Base-by-base conservation (phyloP, 2,329 filamentous ascomycete species). In the Calonectria henricotiae region DNA sequence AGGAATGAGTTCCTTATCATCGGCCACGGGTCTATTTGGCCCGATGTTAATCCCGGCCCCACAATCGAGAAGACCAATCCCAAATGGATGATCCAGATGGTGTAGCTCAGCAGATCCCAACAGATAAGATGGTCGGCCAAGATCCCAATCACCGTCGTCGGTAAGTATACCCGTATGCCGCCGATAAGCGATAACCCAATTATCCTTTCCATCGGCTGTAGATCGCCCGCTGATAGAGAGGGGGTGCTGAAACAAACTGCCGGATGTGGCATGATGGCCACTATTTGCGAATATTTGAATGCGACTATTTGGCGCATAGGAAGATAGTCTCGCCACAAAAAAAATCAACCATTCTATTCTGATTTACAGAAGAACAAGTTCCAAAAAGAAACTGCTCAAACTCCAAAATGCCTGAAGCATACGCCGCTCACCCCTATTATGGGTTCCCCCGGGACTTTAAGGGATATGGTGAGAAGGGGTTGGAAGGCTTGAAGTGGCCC, bases 81-180 rank as follows among this genome's bases (percentile, higher is more conserved):
- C n/a, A 8, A 58, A 13, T 58, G 51, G 32, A 17, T 4, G 20
- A 37, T 37, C 11, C 9, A 15, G 51, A 41, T 23, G 7, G 17
- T 13, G 13, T 8, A 12, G 20, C 30, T 12, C 4, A 15, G 51
- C 35, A 32, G 51, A 58, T 39, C 51, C 32, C 2, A 39, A 39
- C 5, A 51, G 51, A 58, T 58, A 58, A 58, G 51, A 58, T 58
- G 30, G 23, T 23, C 51, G 51, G 51, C 32, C 51, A 58, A 58
- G 51, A 39, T 39, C 12, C 51, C 32, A 39, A 39, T 58, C 51
- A 20, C 32, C n/a, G n/a, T 32, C 32, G 39, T 58, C 23, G 51
- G 51, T 37, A 58, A 39, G 23, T 23, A 27, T 37, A 20, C 15
- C 51, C 20, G 20, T n/a, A 58, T 39, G 23, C 37, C 7, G 32